Evolutionary conservation across 202 grass and related monocot species (phyloP).

Genomic region (Panicum hallii): DNA sequence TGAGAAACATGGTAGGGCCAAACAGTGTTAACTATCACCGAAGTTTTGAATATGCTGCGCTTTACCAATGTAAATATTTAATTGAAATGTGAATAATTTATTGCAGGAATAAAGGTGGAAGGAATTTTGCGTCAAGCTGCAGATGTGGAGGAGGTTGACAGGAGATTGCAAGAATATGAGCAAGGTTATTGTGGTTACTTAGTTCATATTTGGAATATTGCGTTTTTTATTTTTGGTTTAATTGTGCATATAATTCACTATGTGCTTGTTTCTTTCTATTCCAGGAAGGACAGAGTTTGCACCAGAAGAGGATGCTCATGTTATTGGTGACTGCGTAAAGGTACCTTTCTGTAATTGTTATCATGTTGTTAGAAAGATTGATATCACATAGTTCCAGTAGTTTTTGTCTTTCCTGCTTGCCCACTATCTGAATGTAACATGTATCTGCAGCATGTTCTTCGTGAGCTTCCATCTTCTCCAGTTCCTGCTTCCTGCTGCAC

Average conservation of each 20-base stretch:
- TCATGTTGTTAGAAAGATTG: slow-evolving; percentile 43
- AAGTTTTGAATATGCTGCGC: slow-evolving; percentile 18
- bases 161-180: slow-evolving; percentile 93
- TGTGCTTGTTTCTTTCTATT: slow-evolving; percentile 44
- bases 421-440: slow-evolving; percentile 41
- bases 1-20: slow-evolving; percentile 91
- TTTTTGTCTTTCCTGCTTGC: slow-evolving; percentile 19
- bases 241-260: slow-evolving; percentile 30
- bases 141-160: slow-evolving; percentile 96
- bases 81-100: slow-evolving; percentile 46
- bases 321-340: slow-evolving; percentile 98
- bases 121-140: slow-evolving; percentile 98
- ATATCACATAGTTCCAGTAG: slow-evolving; percentile 28
- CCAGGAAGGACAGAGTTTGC: slow-evolving; percentile 85
- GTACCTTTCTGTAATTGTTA: slow-evolving; percentile 53
- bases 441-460: slow-evolving; percentile 83
- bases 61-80: slow-evolving; percentile 37
- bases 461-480: slow-evolving; percentile 94
- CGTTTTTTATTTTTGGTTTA: slow-evolving; percentile 37
- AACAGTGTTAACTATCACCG: slow-evolving; percentile 3
- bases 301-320: slow-evolving; percentile 92
- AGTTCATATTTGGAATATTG: slow-evolving; percentile 33
- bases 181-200: slow-evolving; percentile 73
- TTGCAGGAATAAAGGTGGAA: slow-evolving; percentile 89
- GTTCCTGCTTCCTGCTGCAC: slow-evolving; percentile 99